Evolutionary conservation across 2,329 filamentous ascomycete species (phyloP).

Genomic region (Rugonectria rugulosa): DNA sequence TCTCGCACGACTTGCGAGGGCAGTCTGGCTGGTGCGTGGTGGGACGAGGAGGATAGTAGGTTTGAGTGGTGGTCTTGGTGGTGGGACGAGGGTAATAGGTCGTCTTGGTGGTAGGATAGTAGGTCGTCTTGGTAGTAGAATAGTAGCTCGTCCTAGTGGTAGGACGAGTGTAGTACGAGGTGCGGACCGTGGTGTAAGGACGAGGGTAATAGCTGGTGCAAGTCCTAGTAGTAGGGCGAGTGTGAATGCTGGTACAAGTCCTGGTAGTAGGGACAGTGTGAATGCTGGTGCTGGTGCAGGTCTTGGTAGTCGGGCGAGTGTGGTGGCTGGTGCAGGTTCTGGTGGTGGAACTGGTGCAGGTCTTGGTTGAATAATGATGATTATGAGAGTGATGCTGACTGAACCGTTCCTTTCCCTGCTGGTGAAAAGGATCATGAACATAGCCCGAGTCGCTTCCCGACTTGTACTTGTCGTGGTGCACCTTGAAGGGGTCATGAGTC

Average conservation of each 20-base stretch:
- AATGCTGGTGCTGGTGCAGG: not conserved
- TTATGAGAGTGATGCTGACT: too few species aligned
- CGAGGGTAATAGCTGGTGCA: too few species aligned
- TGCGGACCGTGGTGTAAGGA: too few species aligned
- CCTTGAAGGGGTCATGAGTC: not conserved
- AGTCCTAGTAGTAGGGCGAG: too few species aligned
- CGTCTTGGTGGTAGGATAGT: not conserved
- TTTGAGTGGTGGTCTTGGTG: not conserved
- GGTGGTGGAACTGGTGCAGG: too few species aligned
- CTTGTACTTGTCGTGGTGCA: too few species aligned
- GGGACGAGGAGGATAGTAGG: not conserved
- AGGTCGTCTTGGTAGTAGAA: not conserved
- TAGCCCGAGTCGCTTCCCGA: not conserved
- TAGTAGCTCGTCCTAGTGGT: not conserved
- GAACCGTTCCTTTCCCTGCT: not conserved
- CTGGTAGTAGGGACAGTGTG: too few species aligned
- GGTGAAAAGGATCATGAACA: not conserved
- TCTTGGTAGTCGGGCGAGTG: not conserved
- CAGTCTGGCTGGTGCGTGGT: slow-evolving; percentile 20
- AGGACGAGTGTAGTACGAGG: too few species aligned
- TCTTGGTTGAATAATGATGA: too few species aligned
- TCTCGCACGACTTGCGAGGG: slow-evolving; percentile 35
- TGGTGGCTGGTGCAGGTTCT: slow-evolving; percentile 16
- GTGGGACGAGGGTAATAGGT: not conserved
- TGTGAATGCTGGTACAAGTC: too few species aligned